phyloP scores from a whole-genome alignment of 371 early-diverging fungal species.

The Rhizopus stolonifer region DNA sequence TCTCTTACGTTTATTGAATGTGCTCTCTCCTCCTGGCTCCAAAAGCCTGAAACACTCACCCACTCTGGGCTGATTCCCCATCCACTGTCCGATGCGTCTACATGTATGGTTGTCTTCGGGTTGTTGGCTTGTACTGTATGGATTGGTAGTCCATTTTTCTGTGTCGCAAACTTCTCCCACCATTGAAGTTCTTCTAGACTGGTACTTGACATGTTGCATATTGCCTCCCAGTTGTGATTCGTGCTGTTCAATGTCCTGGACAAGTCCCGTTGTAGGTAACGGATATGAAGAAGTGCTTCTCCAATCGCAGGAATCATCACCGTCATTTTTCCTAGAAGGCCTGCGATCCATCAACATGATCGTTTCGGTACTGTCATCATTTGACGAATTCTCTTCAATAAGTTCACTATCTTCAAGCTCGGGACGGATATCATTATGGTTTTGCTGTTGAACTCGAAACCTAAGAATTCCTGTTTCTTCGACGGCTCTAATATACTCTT shows the following conservation, averaged over 20 bases:
- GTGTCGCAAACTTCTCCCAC: slow-evolving; percentile 4
- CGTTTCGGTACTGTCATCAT: too few species aligned
- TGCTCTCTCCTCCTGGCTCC: slow-evolving; percentile 12
- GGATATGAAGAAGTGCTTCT: too few species aligned
- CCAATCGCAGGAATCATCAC: too few species aligned
- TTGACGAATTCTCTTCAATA: slow-evolving; percentile 6
- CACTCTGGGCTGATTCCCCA: slow-evolving; percentile 9
- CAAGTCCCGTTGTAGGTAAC: slow-evolving; percentile 7
- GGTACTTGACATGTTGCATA: neutral
- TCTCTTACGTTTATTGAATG: slow-evolving; percentile 23
- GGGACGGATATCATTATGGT: slow-evolving; percentile 9
- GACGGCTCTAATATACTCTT: too few species aligned
- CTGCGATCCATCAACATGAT: slow-evolving; percentile 11
- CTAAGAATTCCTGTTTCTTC: slow-evolving; percentile 16
- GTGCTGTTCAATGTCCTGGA: neutral
- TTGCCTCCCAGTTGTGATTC: neutral
- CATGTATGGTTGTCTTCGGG: slow-evolving; percentile 4
- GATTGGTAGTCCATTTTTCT: slow-evolving; percentile 16
- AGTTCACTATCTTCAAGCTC: neutral
- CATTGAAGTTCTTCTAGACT: slow-evolving; percentile 4
- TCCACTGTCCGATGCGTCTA: slow-evolving; percentile 16
- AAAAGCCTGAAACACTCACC: slow-evolving; percentile 11
- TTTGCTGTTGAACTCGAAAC: slow-evolving; percentile 10
- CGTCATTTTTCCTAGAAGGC: slow-evolving; percentile 14
- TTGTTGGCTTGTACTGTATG: neutral